Base-by-base conservation (phyloP, 2,329 filamentous ascomycete genomes). In the Cytospora mali region DNA sequence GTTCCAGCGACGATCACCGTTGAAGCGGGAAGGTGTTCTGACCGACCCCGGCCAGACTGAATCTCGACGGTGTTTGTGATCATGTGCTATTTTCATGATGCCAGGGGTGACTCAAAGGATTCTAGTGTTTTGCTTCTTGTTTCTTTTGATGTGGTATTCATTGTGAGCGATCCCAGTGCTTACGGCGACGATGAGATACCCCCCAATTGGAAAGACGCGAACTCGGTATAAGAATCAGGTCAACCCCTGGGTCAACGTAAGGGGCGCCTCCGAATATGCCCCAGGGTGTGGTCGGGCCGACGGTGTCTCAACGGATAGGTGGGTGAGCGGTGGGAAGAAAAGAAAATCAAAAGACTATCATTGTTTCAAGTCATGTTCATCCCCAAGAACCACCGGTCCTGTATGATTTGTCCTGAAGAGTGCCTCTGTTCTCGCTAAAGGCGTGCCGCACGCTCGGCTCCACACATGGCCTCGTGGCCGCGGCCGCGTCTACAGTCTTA, bases 311-410 rank as follows among this genome's bases (percentile, higher is more conserved):
- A n/a, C n/a, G n/a, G n/a, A n/a, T n/a, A n/a, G n/a, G n/a, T n/a
- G n/a, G n/a, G n/a, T n/a, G n/a, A n/a, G n/a, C n/a, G n/a, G n/a
- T n/a, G n/a, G n/a, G n/a, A n/a, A n/a, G n/a, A n/a, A n/a, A n/a
- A n/a, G n/a, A n/a, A n/a, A n/a, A n/a, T n/a, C n/a, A n/a, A n/a
- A n/a, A n/a, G n/a, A n/a, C n/a, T n/a, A n/a, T n/a, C n/a, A n/a
- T n/a, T n/a, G n/a, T n/a, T n/a, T n/a, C n/a, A n/a, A n/a, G n/a
- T n/a, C n/a, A n/a, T n/a, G n/a, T n/a, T n/a, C n/a, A n/a, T n/a
- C n/a, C n/a, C n/a, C n/a, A n/a, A 27, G n/a, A 51, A 33, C 25
- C 35, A 35, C 18, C 14, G 57, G 58, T 54, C 58, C 48, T 9
- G 50, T 27, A 13, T 48, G 58, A 21, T 54, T n/a, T 49, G 35